Evolutionary conservation across 805 yeast species (phyloP), one percentile per base, ranked within the genome.

Genomic region (Candida verbasci): DNA sequence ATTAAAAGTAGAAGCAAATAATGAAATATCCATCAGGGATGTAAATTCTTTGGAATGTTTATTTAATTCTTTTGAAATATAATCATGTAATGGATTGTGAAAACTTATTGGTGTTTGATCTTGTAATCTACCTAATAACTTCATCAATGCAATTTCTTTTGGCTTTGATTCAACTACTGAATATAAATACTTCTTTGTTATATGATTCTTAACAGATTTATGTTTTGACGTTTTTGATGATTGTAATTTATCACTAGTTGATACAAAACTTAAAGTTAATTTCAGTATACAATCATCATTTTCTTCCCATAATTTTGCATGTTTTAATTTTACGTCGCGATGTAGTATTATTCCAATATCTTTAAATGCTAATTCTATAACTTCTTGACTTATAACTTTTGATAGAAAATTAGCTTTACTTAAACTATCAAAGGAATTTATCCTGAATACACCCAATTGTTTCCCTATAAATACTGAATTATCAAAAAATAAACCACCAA

Each of bases 61-160:
- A 9, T 56, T 57, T 21, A 76, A 48, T 40, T 71, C 75, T 17
- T 53, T 50, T 8, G 59, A 53, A 12, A 76, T 70, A 49, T 65
- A 74, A 40, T 74, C 77, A 51, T 76, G 80, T 23, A 76, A 65
- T 1, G 81, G 81, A 46, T 75, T 77, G 43, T 62, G 63, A 6
- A 76, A 50, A 5, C 54, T 60, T 9, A 76, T 67, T 17, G 57
- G 57, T 7, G 58, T 55, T 46, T 74, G 79, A 34, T 65, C 72
- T 31, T 67, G 69, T 24, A 63, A 46, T 34, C 76, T 55, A 3
- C 80, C 80, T 14, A 76, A 48, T 18, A 76, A 52, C 46, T 72
- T 73, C 34, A 74, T 62, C 51, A 70, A 58, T 3, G 74, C 68
- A 32, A 56, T 55, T 43, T 68, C 72, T 32, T 56, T 65, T 16